Evolutionary conservation across 108 stramenopile genomes (phyloP).

Genomic region (Mediolabrus comicus): DNA sequence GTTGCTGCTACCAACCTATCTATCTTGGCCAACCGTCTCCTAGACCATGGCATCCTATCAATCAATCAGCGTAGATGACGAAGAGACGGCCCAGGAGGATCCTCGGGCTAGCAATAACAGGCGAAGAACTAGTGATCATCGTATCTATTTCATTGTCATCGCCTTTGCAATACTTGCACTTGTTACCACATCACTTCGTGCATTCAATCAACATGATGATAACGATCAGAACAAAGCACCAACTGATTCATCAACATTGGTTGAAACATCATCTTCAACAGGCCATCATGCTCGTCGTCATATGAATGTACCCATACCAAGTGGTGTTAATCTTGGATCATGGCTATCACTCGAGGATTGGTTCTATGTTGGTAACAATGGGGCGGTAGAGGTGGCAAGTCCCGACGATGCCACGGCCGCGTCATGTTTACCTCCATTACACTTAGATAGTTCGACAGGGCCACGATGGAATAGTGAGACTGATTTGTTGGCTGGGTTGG

Average conservation of each 20-base stretch:
- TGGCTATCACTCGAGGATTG: slow-evolving; percentile 83
- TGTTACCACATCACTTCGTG: neutral
- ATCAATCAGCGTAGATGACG: slow-evolving; percentile 20
- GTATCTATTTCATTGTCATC: neutral
- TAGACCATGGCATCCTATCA: slow-evolving; percentile 32
- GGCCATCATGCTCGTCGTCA: neutral
- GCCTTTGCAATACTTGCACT: neutral
- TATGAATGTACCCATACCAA: slow-evolving; percentile 43
- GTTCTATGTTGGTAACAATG: slow-evolving; percentile 64
- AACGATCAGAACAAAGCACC: neutral
- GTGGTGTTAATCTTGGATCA: slow-evolving; percentile 70
- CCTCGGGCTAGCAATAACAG: neutral
- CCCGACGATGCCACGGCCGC: slow-evolving; percentile 53
- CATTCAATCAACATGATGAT: neutral
- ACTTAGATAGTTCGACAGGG: slow-evolving; percentile 51
- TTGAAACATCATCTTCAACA: neutral
- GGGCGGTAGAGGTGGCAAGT: slow-evolving; percentile 71
- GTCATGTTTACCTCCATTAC: slow-evolving; percentile 66
- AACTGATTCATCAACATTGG: neutral
- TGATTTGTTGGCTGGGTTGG: slow-evolving; percentile 57
- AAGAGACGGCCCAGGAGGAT: neutral
- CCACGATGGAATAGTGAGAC: slow-evolving; percentile 74
- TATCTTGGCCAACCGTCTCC: no score
- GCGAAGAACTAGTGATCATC: neutral
- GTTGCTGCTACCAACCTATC: no score